Percentiles rank a stretch among this genome's conserved stretches.
These are phyloP conservation scores for Blastocystis sp. DNA, from an alignment of 352 stramenopile species.

Conservation along the genomic window DNA sequence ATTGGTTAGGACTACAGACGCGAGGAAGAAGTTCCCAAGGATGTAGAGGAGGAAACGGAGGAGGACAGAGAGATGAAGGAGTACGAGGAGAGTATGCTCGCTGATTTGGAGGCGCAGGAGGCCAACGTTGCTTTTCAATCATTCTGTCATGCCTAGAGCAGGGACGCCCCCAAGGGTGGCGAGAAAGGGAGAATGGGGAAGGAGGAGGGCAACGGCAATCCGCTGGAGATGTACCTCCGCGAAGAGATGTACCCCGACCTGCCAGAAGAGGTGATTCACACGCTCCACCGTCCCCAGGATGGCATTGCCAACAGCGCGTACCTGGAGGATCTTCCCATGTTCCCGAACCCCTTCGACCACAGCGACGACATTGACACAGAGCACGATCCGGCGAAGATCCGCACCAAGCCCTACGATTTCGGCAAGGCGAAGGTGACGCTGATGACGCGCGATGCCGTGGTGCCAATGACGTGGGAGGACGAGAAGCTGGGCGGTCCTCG, in stretches of 20 bases:
- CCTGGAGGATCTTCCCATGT: constrained; percentile 48
- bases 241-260: constrained; percentile 51
- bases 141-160: neutral
- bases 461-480: constrained; percentile 53
- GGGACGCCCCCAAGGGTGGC: neutral
- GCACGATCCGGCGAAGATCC: constrained; percentile 31
- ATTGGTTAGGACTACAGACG: neutral
- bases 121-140: neutral
- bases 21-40: neutral
- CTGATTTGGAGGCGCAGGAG: neutral
- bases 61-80: neutral
- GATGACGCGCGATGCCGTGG: constrained; percentile 13
- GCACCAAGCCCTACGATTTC: constrained; percentile 53
- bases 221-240: constrained; percentile 13
- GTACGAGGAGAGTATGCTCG: neutral
- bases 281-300: constrained; percentile 11
- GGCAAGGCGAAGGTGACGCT: constrained; percentile 11
- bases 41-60: neutral
- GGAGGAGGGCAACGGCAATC: neutral
- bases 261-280: constrained; percentile 35
- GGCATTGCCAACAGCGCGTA: constrained; percentile 14
- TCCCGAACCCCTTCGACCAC: constrained; percentile 62
- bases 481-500: constrained; percentile 30
- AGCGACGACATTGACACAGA: constrained; percentile 48
- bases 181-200: neutral